Conservation (phyloP, 139 green algal genomes). For the Closterium sp. region DNA sequence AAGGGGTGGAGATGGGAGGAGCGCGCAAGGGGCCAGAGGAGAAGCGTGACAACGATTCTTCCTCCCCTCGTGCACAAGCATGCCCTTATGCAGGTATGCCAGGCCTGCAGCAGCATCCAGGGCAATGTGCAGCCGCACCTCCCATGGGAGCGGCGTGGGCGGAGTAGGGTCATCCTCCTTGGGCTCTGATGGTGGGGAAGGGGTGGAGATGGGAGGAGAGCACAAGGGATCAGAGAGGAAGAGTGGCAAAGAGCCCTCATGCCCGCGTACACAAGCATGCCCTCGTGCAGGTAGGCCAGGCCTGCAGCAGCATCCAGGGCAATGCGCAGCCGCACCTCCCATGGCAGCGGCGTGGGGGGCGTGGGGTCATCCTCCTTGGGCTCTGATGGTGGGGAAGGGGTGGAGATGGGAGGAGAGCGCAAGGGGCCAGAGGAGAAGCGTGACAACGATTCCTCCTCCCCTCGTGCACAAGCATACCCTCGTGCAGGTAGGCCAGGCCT, state of each 20-base stretch:
- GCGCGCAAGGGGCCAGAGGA: not conserved
- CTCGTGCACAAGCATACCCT: too few species aligned
- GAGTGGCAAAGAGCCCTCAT: conserved; percentile 32
- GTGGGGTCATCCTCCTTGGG: not conserved
- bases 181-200: not conserved
- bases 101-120: too few species aligned
- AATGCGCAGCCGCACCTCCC: not conserved
- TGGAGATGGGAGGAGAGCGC: not conserved
- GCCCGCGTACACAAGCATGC: conserved; percentile 33
- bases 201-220: not conserved
- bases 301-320: too few species aligned
- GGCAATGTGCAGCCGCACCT: too few species aligned
- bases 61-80: conserved; percentile 22
- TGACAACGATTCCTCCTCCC: too few species aligned
- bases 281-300: conserved; percentile 40
- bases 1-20: not conserved
- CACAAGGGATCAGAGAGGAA: not conserved
- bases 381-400: not conserved
- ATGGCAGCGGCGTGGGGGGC: conserved; percentile 11
- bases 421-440: not conserved
- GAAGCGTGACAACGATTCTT: not conserved
- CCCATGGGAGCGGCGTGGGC: too few species aligned
- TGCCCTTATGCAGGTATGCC: conserved; percentile 1
- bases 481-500: too few species aligned
- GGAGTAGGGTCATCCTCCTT: not conserved